These are phyloP conservation scores for Penicillium sp. DNA, from an alignment of 2,329 filamentous ascomycete genomes.

Conservation along the genomic window DNA sequence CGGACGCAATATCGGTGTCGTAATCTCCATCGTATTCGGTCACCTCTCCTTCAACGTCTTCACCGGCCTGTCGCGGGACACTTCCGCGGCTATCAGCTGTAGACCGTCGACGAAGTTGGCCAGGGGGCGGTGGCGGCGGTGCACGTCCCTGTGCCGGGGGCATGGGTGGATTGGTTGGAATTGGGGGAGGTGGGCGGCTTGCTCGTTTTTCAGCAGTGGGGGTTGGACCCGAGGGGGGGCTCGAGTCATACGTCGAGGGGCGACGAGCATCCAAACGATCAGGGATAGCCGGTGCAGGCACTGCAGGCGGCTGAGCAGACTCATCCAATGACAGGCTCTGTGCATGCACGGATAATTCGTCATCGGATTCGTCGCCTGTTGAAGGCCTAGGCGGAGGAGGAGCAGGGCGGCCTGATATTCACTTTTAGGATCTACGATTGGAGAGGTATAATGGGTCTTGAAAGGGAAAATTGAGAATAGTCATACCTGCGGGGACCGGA, in stretches of 20 bases:
- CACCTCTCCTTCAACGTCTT: slow-evolving; percentile 73
- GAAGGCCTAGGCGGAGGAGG: slow-evolving; percentile 57
- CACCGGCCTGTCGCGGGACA: slow-evolving; percentile 51
- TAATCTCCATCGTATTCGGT: slow-evolving; percentile 98
- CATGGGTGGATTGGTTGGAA: slow-evolving; percentile 42
- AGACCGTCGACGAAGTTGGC: slow-evolving; percentile 57
- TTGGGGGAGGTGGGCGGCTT: slow-evolving; percentile 47
- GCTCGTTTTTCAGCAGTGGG: slow-evolving; percentile 41
- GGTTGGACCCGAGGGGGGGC: slow-evolving; percentile 42
- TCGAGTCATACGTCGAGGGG: slow-evolving; percentile 43
- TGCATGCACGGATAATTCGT: slow-evolving; percentile 69
- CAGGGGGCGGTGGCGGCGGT: slow-evolving; percentile 64
- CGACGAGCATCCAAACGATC: slow-evolving; percentile 43
- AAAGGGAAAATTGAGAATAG: slow-evolving; percentile 19
- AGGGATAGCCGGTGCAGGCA: slow-evolving; percentile 47
- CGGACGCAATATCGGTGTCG: slow-evolving; percentile 94
- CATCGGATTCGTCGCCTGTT: slow-evolving; percentile 82
- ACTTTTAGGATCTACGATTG: slow-evolving; percentile 26
- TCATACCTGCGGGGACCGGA: slow-evolving; percentile 58
- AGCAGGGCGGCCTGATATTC: slow-evolving; percentile 61
- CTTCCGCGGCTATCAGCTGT: slow-evolving; percentile 56
- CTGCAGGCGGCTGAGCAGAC: slow-evolving; percentile 49
- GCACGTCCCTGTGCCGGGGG: slow-evolving; percentile 57
- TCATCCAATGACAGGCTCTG: slow-evolving; percentile 48
- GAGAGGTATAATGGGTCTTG: background rate